These are phyloP conservation scores for Mortierella sp. DNA, from an alignment of 371 early-diverging fungal species.

Conservation along the genomic window DNA sequence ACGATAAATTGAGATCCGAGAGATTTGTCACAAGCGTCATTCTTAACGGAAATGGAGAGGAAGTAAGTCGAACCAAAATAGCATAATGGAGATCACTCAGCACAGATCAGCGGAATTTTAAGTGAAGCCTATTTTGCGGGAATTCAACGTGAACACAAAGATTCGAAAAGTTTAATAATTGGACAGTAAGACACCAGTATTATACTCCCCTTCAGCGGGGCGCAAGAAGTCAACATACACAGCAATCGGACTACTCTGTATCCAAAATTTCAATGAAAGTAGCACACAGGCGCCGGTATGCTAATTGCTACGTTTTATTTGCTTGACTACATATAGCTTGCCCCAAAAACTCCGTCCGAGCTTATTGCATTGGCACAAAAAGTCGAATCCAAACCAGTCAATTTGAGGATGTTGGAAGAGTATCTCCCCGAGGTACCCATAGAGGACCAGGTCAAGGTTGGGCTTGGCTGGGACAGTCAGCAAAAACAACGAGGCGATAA, in stretches of 20 bases:
- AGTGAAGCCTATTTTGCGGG: too few species aligned
- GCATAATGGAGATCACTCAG: too few species aligned
- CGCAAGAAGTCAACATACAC: background rate
- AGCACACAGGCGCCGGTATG: background rate
- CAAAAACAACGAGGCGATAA: conserved; percentile 20
- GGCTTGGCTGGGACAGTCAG: conserved; percentile 48
- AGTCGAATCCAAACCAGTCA: conserved; percentile 37
- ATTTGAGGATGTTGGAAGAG: conserved; percentile 41
- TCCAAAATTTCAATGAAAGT: background rate
- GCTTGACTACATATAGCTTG: conserved; percentile 17
- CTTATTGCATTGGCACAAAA: conserved; percentile 46
- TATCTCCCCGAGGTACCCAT: conserved; percentile 46
- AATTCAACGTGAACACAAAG: too few species aligned
- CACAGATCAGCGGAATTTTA: too few species aligned
- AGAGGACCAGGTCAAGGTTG: conserved; percentile 49
- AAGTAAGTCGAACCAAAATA: conserved; percentile 26
- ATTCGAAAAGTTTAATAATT: too few species aligned
- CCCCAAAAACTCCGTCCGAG: conserved; percentile 51
- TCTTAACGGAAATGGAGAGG: conserved; percentile 51
- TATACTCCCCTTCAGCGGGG: too few species aligned
- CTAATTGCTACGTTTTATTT: background rate
- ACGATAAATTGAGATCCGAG: conserved; percentile 38
- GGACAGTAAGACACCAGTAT: too few species aligned
- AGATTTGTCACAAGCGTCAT: conserved; percentile 53
- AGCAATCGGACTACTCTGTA: background rate